Conservation (phyloP, 1,139 yeast species). For the Hemisphaericaspora subhashii region DNA sequence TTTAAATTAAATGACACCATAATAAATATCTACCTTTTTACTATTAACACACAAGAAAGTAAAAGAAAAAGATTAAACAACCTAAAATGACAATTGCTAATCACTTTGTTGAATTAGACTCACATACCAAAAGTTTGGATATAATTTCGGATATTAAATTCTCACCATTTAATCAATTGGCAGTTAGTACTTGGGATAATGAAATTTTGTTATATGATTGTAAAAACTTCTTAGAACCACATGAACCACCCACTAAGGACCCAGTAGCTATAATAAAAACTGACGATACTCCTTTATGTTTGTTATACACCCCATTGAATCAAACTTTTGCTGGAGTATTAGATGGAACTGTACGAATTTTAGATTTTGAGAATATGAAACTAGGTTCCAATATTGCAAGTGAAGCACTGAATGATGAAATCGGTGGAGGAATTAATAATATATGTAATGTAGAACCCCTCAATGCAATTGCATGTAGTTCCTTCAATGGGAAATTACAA, state of each 20-base stretch:
- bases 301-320: slow-evolving; percentile 14
- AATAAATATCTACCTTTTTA: not conserved
- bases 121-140: slow-evolving; percentile 25
- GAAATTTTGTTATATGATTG: slow-evolving; percentile 37
- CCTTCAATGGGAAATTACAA: slow-evolving; percentile 54
- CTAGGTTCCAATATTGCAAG: slow-evolving; percentile 17
- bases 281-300: slow-evolving; percentile 14
- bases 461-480: slow-evolving; percentile 35
- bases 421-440: slow-evolving; percentile 31
- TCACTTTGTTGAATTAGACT: slow-evolving; percentile 17
- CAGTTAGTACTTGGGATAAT: slow-evolving; percentile 46
- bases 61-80: not conserved
- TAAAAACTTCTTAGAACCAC: slow-evolving; percentile 10
- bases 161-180: slow-evolving; percentile 32
- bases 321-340: slow-evolving; percentile 33
- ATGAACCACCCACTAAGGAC: slow-evolving; percentile 11
- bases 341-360: slow-evolving; percentile 40
- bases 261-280: slow-evolving; percentile 12
- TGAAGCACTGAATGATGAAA: slow-evolving; percentile 12
- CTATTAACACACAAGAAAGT: no score
- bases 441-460: slow-evolving; percentile 30
- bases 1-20: not conserved
- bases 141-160: slow-evolving; percentile 33
- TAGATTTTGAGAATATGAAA: slow-evolving; percentile 45
- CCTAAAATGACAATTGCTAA: slow-evolving; percentile 7